Percentiles rank a stretch among this genome's conserved stretches.
These are phyloP conservation scores for Acanthamoeba lenticulata DNA, from an alignment of 208 protist genomes.

Conservation along the genomic window DNA sequence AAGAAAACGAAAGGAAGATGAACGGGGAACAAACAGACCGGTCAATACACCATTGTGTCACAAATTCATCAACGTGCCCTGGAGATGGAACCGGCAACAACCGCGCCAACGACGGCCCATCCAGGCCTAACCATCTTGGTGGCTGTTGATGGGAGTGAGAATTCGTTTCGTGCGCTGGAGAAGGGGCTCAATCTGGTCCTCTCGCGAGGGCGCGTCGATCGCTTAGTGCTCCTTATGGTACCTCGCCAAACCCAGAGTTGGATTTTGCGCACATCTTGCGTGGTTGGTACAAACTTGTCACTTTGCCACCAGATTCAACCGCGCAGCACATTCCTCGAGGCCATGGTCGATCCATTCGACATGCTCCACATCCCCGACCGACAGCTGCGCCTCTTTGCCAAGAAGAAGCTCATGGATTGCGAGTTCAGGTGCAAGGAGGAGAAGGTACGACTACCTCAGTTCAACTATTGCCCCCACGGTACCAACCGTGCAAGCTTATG, in stretches of 20 bases:
- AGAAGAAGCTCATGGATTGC: constrained; percentile 22
- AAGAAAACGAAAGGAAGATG: too few relatives aligned
- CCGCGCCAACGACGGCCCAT: too few relatives aligned
- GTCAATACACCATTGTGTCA: too few relatives aligned
- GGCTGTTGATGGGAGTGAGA: constrained; percentile 40
- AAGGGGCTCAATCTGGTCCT: background rate
- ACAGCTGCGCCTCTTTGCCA: constrained; percentile 65
- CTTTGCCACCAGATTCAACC: background rate
- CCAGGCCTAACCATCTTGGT: background rate
- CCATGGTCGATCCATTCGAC: constrained; percentile 57
- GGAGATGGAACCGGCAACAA: too few relatives aligned
- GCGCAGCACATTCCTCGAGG: background rate
- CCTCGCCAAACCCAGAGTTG: too few relatives aligned
- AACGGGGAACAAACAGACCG: too few relatives aligned
- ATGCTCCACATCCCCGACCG: constrained; percentile 52
- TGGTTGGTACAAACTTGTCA: too few relatives aligned
- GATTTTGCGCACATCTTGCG: background rate
- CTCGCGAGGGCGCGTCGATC: background rate
- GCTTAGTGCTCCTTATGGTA: constrained; percentile 27
- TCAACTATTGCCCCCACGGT: too few relatives aligned
- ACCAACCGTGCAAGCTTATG: too few relatives aligned
- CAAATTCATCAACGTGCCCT: too few relatives aligned
- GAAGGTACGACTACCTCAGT: background rate
- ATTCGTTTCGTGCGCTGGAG: constrained; percentile 36
- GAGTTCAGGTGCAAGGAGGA: constrained; percentile 48